Conservation (phyloP, 2,329 filamentous ascomycete genomes). For the Phoma sp. region DNA sequence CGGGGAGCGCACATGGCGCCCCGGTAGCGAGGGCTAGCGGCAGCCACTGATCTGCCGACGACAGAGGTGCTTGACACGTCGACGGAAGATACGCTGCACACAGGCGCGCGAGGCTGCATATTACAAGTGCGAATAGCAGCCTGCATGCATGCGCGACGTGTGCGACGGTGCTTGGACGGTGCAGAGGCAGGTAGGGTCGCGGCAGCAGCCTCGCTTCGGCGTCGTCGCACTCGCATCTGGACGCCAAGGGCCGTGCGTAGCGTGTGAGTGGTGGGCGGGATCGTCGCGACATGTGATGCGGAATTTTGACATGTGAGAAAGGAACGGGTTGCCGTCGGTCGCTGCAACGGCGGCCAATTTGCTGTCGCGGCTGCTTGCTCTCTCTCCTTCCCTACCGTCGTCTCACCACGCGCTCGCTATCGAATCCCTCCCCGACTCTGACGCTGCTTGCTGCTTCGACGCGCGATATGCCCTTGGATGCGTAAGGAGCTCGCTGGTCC, state of each 20-base stretch:
- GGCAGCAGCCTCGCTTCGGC: background rate
- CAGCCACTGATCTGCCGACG: background rate
- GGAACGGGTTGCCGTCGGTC: slow-evolving; percentile 15
- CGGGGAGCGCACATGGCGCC: slow-evolving; percentile 14
- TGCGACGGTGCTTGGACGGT: background rate
- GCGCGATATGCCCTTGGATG: slow-evolving; percentile 5
- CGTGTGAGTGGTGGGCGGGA: slow-evolving; percentile 19
- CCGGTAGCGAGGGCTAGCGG: slow-evolving; percentile 6
- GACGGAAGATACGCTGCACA: too few species aligned
- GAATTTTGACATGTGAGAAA: slow-evolving; percentile 31
- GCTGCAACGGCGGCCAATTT: slow-evolving; percentile 22
- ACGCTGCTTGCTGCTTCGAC: background rate
- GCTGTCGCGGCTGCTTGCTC: slow-evolving; percentile 17
- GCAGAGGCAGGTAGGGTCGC: background rate
- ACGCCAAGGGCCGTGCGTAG: slow-evolving; percentile 11
- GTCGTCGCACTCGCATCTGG: slow-evolving; percentile 1
- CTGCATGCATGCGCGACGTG: background rate
- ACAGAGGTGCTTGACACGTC: too few species aligned
- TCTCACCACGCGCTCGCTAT: too few species aligned
- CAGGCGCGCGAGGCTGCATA: too few species aligned
- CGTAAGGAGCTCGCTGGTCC: slow-evolving; percentile 9
- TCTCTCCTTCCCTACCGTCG: background rate
- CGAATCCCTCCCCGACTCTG: background rate
- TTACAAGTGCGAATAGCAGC: background rate
- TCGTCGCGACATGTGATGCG: slow-evolving; percentile 27